These are phyloP conservation scores for Ustilago xerochloae DNA, from an alignment of 1,284 basidiomycete species.

Conservation along the genomic window DNA sequence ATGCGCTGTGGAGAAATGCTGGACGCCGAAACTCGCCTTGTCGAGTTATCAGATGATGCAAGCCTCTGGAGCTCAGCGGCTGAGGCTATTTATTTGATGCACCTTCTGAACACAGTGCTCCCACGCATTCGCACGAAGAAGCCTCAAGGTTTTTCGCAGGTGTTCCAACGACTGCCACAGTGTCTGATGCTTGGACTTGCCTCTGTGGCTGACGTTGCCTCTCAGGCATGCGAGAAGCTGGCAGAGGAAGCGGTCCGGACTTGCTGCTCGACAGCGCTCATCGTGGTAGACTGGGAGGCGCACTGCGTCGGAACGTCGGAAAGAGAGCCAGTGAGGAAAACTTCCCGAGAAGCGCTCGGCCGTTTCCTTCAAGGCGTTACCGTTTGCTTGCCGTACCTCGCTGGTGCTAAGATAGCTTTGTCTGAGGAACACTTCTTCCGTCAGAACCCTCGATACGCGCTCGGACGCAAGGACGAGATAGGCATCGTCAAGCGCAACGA, in stretches of 20 bases:
- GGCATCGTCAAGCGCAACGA: conserved; percentile 38
- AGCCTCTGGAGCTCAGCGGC: conserved; percentile 19
- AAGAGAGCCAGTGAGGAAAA: conserved; percentile 18
- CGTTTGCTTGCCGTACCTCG: conserved; percentile 34
- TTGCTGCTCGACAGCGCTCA: conserved; percentile 35
- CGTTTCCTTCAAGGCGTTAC: conserved; percentile 40
- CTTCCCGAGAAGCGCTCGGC: conserved; percentile 33
- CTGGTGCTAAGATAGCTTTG: conserved; percentile 19
- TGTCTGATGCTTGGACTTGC: conserved; percentile 33
- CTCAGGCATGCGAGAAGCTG: conserved; percentile 4
- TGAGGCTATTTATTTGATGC: conserved; percentile 36
- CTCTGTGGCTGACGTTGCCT: not conserved
- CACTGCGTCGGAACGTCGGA: conserved; percentile 20
- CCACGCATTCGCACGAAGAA: conserved; percentile 61
- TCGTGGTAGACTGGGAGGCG: conserved; percentile 44
- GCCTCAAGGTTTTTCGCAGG: conserved; percentile 50
- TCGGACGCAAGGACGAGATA: not conserved
- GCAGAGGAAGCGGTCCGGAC: conserved; percentile 25
- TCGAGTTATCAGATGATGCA: conserved; percentile 3
- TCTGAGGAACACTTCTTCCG: conserved; percentile 31
- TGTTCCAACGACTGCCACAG: conserved; percentile 44
- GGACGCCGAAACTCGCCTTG: not conserved
- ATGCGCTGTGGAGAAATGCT: conserved; percentile 51
- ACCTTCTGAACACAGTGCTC: conserved; percentile 35
- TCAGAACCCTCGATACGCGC: conserved; percentile 27